Base-by-base conservation (phyloP, 1,139 yeast species). In the Suhomyces anneliseae region DNA sequence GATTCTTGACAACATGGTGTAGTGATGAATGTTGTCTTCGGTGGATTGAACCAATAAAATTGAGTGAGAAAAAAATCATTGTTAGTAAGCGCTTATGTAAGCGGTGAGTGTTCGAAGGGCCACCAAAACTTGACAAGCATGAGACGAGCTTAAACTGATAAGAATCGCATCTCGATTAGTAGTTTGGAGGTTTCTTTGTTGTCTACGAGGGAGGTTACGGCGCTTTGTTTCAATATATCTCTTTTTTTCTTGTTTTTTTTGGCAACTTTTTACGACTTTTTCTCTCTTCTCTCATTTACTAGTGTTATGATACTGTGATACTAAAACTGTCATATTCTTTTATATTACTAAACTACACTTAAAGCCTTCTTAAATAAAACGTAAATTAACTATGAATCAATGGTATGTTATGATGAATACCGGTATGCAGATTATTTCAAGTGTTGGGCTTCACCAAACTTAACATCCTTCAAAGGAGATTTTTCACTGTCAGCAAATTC, bases 381-480 rank as follows among this genome's bases (percentile, higher is more conserved):
- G 42, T 43, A 27, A 33, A 43, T 43, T 43, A 43, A 29, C 45
- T 43, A 38, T 43, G 42, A 29, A 36, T 36, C 24, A 12, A 36
- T n/a, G 14, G 11, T 26, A 32, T 37, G 44, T 19, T 19, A 19
- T 6, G 3, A 19, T 19, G 27, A 33, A 27, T 8, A 11, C 26
- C 39, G 39, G 37, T 14, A 43, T 43, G 46, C 46, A 38, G 32
- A 24, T 43, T 43, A 39, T 44, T 44, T 44, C 34, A 35, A 39
- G 35, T 45, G 40, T 58, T 72, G 78, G 26, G 78, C 61, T 58
- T 73, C 76, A 44, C 70, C 76, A 52, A 69, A 74, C 51, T 62
- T 63, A 47, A 68, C 51, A 19, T 64, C 67, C 50, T 69, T 70
- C 55, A 71, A 50, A 27, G 77, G 75, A 11, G 77, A 70, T 45